A percentile compares a stretch with the other conserved stretches of the same genome.
Evolutionary conservation across 331 rosid genomes (phyloP).

Genomic region (Phaseolus coccineus): DNA sequence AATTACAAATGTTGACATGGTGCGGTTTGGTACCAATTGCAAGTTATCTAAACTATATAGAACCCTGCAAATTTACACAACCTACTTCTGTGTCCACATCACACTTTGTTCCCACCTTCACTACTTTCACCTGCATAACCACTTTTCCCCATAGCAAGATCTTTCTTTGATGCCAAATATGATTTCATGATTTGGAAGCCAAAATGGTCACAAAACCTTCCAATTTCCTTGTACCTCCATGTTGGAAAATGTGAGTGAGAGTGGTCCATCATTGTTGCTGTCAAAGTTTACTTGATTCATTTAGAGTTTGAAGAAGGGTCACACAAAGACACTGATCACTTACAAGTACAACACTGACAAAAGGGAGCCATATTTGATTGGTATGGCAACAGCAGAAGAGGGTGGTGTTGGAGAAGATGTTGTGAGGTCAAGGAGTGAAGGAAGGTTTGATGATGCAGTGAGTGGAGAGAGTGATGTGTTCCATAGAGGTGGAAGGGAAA

Average conservation of each 20-base stretch:
- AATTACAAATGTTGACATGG: background rate
- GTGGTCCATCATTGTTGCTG: background rate
- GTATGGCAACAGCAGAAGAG: constrained; percentile 36
- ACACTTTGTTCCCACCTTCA: background rate
- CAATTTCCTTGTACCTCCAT: background rate
- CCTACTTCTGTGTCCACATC: background rate
- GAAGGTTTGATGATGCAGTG: constrained; percentile 23
- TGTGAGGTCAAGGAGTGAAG: constrained; percentile 28
- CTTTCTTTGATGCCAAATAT: background rate
- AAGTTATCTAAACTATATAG: background rate
- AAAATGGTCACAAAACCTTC: background rate
- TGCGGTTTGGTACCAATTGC: background rate
- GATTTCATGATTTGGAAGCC: background rate
- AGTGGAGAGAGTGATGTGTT: constrained; percentile 40
- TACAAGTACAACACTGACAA: background rate
- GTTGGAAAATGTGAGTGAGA: background rate
- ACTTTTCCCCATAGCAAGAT: background rate
- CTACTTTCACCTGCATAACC: background rate
- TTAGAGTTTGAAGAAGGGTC: background rate
- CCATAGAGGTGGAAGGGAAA: constrained; percentile 37
- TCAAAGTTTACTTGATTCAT: constrained; percentile 13
- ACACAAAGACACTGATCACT: background rate
- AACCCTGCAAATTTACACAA: background rate
- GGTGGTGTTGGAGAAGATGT: constrained; percentile 29
- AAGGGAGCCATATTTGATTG: constrained; percentile 9